Evolutionary conservation across 2,329 filamentous ascomycete genomes (phyloP), one percentile per base, ranked within the genome.

Genomic region (Epichloe gansuensis): DNA sequence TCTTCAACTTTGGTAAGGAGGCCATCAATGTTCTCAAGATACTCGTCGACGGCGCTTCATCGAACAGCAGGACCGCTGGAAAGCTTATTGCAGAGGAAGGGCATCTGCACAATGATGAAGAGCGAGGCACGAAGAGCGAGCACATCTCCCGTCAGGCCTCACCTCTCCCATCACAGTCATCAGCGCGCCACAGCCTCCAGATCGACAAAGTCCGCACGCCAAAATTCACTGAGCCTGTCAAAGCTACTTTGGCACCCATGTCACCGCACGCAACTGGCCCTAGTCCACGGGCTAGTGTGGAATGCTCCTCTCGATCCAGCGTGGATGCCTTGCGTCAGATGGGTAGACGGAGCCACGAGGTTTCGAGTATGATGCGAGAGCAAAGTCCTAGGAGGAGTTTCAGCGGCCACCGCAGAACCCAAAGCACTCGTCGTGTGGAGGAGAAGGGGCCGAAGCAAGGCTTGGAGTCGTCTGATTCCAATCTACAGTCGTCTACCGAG

Each of bases 1-100:
- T 97, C 68, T 95, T 96, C 65, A 85, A 81, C 58, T 84, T 84
- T 56, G 89, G 89, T 6, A 82, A 86, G 60, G 87, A 95, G 60
- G 91, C 89, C 13, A 80, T 95, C 56, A 81, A 84, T 48, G 78
- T 93, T 2, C 73, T 98, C 49, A 86, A 81, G 56, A 79, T 81
- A 42, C 72, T 94, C 50, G 77, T 89, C 9, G 82, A 86, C 47
- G 81, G 84, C 56, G 77, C 80, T 25, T 71, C 78, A 3, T 61
- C 51, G 67, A 73, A 48, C 66, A 74, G 47, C 27, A 59, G 59
- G 35, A 59, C 61, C 0, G 55, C 56, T 9, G 62, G 56, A 4
- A 61, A 62, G 40, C 50, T 54, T 2, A 51, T 58, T 12, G 56
- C 55, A 3, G 50, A 53, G 23, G 54, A 57, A n/a, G 52, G 56